Evolutionary conservation across 2,329 filamentous ascomycete genomes (phyloP), one percentile per base, ranked within the genome.

Genomic region (Monilinia aucupariae): DNA sequence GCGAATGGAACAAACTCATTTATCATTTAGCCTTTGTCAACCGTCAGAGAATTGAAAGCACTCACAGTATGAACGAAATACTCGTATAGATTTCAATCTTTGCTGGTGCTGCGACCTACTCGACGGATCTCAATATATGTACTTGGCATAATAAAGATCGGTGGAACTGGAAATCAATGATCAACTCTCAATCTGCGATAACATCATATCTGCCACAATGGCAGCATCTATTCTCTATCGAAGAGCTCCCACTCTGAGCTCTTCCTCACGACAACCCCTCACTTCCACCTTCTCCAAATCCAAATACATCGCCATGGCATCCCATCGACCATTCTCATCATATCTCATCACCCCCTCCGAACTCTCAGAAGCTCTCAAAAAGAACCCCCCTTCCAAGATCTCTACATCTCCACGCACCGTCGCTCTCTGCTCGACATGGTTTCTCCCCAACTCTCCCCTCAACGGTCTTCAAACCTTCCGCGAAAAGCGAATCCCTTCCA

Each of bases 371-470:
- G 92, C 92, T 59, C 82, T 99, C 59, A 87, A 89, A 76, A 89
- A 88, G 78, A 96, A 93, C 75, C 84, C 91, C 4, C 84, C 88
- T 15, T 89, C 88, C 60, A 85, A 88, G 66, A 89, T 93, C 71
- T 91, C 90, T 65, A 89, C 90, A 50, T 86, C 91, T 15, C 89
- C 93, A 1, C 87, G 90, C 68, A 88, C 96, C 50, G 86, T 99
- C 61, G 90, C 94, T 3, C 82, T 99, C 49, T 97, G 92, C 76
- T 94, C 92, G 53, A 84, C 91, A 30, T 99, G 94, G 94, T 99
- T 97, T 74, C 84, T 99, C 67, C 94, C 94, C 67, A 97, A 96
- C 75, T 93, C 96, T 69, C 85, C 85, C 61, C 87, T 92, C 66
- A 90, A 85, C 54, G 94, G 94, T 61, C 85, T 89, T 69, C 82